Evolutionary conservation across 164 flowering plant genomes (phyloP).

Genomic region (Chloranthus sessilifolius): DNA sequence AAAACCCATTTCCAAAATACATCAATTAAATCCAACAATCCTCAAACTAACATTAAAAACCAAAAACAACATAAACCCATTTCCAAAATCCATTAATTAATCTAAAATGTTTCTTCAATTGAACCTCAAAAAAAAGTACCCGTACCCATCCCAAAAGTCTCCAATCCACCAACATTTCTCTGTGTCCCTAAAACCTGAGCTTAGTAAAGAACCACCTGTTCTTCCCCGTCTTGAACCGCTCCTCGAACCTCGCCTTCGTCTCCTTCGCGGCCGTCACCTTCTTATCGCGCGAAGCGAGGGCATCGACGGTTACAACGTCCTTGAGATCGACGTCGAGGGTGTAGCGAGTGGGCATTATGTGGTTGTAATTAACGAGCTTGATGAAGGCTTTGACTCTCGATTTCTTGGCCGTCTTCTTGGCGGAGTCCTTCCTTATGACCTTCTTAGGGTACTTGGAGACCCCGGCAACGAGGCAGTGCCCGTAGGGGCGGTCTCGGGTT

Average conservation of each 20-base stretch:
- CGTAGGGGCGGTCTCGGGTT: slow-evolving; percentile 44
- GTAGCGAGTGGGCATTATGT: slow-evolving; percentile 38
- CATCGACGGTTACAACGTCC: slow-evolving; percentile 28
- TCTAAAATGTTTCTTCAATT: not conserved
- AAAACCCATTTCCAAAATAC: too few relatives aligned
- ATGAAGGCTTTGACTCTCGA: slow-evolving; percentile 45
- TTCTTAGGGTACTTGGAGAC: slow-evolving; percentile 42
- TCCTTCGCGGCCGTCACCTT: slow-evolving; percentile 42
- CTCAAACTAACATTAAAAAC: too few relatives aligned
- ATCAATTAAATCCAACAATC: too few relatives aligned
- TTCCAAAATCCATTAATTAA: too few relatives aligned
- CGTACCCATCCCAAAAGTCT: too few relatives aligned
- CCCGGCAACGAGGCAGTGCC: slow-evolving; percentile 49
- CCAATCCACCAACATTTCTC: not conserved
- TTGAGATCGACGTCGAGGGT: slow-evolving; percentile 37
- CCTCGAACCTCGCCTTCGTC: slow-evolving; percentile 34
- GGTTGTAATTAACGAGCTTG: slow-evolving; percentile 38
- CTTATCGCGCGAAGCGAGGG: slow-evolving; percentile 30
- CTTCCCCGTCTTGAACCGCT: slow-evolving; percentile 51
- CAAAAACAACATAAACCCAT: too few relatives aligned
- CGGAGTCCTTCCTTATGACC: slow-evolving; percentile 44
- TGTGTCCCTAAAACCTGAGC: slow-evolving; percentile 41
- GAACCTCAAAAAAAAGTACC: too few relatives aligned
- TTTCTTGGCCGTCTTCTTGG: slow-evolving; percentile 48
- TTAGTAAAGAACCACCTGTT: slow-evolving; percentile 59